Percentiles rank a stretch among this genome's conserved stretches.
Evolutionary conservation across 331 rosid species (phyloP).

Genomic region (Pyracantha coccinea): DNA sequence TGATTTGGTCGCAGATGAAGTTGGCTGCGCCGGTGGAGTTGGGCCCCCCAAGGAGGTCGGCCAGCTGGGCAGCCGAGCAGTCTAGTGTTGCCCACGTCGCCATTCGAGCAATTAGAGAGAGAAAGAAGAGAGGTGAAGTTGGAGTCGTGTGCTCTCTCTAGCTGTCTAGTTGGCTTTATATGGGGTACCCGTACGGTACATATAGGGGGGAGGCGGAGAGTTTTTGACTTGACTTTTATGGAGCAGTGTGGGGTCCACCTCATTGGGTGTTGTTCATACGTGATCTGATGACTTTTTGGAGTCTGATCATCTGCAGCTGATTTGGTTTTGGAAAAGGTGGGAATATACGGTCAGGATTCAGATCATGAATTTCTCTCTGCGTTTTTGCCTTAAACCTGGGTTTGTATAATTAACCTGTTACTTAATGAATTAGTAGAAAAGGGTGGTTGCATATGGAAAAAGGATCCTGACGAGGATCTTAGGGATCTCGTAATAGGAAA

Average conservation of each 20-base stretch:
- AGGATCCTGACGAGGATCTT: no score
- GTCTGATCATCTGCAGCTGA: neutral
- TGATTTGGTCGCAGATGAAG: conserved; percentile 43
- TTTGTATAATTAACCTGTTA: neutral
- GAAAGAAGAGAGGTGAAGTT: neutral
- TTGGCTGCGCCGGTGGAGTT: conserved; percentile 51
- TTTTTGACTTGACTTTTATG: neutral
- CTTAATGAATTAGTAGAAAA: no score
- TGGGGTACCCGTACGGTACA: neutral
- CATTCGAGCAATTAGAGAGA: neutral
- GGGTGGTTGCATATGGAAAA: no score
- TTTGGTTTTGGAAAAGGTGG: neutral
- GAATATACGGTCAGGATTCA: neutral
- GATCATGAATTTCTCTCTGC: neutral
- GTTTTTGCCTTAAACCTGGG: neutral
- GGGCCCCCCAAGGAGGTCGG: conserved; percentile 38
- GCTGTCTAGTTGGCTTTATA: neutral
- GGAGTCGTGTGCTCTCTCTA: neutral
- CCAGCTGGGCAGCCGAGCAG: conserved; percentile 28
- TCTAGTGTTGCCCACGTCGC: conserved; percentile 6
- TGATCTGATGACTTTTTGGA: neutral
- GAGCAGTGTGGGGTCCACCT: neutral
- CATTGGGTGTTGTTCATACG: neutral
- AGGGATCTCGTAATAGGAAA: no score
- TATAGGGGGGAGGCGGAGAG: neutral